Evolutionary conservation across 1,139 yeast genomes (phyloP), one percentile per base, ranked within the genome.

Genomic region (Diutina ranongensis): DNA sequence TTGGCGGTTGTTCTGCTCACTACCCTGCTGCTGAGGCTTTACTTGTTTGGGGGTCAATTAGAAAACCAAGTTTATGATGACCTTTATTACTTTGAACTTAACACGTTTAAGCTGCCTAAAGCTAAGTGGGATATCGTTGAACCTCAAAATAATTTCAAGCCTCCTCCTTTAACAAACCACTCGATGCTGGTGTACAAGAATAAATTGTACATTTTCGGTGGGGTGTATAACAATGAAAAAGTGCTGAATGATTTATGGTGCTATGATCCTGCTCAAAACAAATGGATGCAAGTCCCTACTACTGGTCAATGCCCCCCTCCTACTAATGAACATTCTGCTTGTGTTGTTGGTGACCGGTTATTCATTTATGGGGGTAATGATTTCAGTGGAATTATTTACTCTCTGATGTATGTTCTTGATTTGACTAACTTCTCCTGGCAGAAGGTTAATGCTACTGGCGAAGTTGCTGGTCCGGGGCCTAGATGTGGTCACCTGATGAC

Each of bases 401-500:
- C 77, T 54, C 74, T 79, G 28, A 72, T 88, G 47, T 78, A 78
- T 55, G 83, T 89, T n/a, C 76, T 92, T 54, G 88, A 87, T 57
- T 68, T 92, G 54, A 71, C 79, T 47, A 75, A 85, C 15, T 70
- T 76, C 45, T 78, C 78, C 44, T 87, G 95, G 95, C 77, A 76
- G 53, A 78, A 79, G 50, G 74, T 85, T 55, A 73, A 71, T 49
- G 59, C 67, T 9, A 51, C 57, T 25, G 67, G 71, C 32, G 64
- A 63, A 21, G 55, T 54, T 27, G 57, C 62, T 48, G 71, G 74
- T 10, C 97, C 97, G 3, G 83, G 89, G 42, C 80, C 94, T 18
- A 77, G 97, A 54, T 85, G 94, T 51, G 98, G 98, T n/a, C 98
- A 92, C 62, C 79, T 96, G 35, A 70, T 92, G 68, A 81, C 97